Percentiles rank a stretch among this genome's conserved stretches.
Evolutionary conservation across 768 basidiomycete genomes (phyloP).

Genomic region (Leucogyrophana mollusca): DNA sequence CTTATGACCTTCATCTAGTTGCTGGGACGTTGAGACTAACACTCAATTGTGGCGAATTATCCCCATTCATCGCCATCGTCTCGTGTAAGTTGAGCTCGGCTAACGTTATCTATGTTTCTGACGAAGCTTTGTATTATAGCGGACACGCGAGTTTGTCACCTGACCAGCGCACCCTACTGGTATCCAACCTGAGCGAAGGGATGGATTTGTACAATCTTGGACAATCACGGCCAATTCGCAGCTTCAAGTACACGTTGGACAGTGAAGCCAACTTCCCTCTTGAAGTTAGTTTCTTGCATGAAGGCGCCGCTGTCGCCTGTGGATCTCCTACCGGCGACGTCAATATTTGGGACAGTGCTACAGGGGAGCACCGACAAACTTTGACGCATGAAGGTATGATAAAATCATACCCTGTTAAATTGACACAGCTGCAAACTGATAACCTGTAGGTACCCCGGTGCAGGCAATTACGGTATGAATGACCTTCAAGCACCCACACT

Average conservation of each 20-base stretch:
- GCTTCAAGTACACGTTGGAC: not conserved
- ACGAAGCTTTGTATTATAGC: not conserved
- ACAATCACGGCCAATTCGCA: not conserved
- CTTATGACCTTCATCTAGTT: not conserved
- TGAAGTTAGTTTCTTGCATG: not conserved
- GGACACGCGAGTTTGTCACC: not conserved
- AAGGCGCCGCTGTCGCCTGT: not conserved
- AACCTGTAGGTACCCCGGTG: not conserved
- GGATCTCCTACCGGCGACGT: conserved; percentile 1
- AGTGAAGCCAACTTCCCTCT: not conserved
- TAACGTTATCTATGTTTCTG: not conserved
- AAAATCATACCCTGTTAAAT: not conserved
- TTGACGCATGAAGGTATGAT: conserved; percentile 1
- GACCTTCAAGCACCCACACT: not conserved
- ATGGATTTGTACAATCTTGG: not conserved
- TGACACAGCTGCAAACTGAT: too few species aligned
- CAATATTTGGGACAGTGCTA: not conserved
- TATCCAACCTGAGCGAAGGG: conserved; percentile 5
- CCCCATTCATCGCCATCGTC: conserved; percentile 3
- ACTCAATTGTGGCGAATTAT: conserved; percentile 2
- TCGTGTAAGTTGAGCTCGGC: not conserved
- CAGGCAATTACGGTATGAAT: conserved; percentile 1
- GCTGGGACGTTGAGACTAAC: conserved; percentile 1
- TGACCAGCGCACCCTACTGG: not conserved
- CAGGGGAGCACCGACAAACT: not conserved